Evolutionary conservation across 2,329 filamentous ascomycete genomes (phyloP).

Genomic region (Clonostachys chloroleuca): DNA sequence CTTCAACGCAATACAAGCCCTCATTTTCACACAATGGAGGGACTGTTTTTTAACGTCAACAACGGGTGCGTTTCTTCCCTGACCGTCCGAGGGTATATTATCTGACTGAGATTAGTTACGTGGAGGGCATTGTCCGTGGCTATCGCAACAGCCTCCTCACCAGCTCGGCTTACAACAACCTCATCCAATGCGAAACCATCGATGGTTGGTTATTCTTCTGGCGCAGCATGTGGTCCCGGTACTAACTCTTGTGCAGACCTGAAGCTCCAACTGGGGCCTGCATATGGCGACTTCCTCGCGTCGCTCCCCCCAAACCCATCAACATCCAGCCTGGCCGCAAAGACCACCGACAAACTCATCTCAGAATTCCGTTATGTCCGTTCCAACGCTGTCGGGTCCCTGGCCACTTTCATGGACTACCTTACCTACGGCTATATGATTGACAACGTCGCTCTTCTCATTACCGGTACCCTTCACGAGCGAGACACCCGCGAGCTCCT

Average conservation of each 20-base stretch:
- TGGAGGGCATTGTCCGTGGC: constrained; percentile 95
- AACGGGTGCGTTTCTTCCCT: constrained; percentile 63
- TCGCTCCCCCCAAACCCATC: constrained; percentile 94
- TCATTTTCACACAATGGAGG: constrained; percentile 65
- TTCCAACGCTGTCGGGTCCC: constrained; percentile 85
- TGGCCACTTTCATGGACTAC: constrained; percentile 96
- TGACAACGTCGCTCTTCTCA: constrained; percentile 95
- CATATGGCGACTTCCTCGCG: constrained; percentile 95
- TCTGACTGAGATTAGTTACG: constrained; percentile 60
- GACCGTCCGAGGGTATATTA: neutral
- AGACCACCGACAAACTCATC: constrained; percentile 97
- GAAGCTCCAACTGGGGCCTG: constrained; percentile 93
- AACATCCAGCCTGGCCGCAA: constrained; percentile 88
- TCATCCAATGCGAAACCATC: constrained; percentile 96
- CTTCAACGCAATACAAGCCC: neutral
- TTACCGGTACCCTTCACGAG: constrained; percentile 96
- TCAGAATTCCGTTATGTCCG: constrained; percentile 96
- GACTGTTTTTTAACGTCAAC: constrained; percentile 90
- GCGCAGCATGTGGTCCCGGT: constrained; percentile 1
- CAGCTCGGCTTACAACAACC: constrained; percentile 85
- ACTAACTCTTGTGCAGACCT: constrained; percentile 60
- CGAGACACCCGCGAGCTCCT: constrained; percentile 92
- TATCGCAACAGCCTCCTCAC: constrained; percentile 94
- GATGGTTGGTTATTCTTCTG: constrained; percentile 60
- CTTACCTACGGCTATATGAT: constrained; percentile 99